Percentiles rank a stretch among this genome's conserved stretches.
These are phyloP conservation scores for Buxus sempervirens DNA, from an alignment of 164 flowering plant genomes.

Conservation along the genomic window DNA sequence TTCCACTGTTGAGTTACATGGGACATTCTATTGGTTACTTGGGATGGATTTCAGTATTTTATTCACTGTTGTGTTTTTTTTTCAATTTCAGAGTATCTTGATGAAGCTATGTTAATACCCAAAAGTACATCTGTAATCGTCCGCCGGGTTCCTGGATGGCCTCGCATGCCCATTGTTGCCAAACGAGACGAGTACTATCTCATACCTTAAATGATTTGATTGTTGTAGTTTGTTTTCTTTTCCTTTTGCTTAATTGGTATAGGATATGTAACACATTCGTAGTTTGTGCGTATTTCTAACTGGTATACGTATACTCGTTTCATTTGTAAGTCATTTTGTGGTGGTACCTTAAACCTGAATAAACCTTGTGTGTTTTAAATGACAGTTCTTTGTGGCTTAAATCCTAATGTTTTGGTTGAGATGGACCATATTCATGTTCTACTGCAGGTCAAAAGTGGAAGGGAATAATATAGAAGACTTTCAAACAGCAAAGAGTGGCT, in stretches of 20 bases:
- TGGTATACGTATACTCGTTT: too few relatives aligned
- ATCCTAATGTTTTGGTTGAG: constrained; percentile 8
- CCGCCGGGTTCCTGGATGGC: constrained; percentile 92
- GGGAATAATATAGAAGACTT: constrained; percentile 44
- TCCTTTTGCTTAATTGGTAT: too few relatives aligned
- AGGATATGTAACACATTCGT: too few relatives aligned
- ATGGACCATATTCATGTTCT: constrained; percentile 11
- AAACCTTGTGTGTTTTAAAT: neutral
- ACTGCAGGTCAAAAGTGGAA: constrained; percentile 56
- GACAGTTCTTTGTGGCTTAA: neutral
- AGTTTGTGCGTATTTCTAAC: too few relatives aligned
- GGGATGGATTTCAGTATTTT: constrained; percentile 29
- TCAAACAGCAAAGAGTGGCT: constrained; percentile 42
- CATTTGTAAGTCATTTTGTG: too few relatives aligned
- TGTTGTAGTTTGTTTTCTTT: neutral
- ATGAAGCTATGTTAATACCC: constrained; percentile 87
- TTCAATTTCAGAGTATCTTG: constrained; percentile 91
- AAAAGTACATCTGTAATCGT: constrained; percentile 92
- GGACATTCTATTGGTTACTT: constrained; percentile 7
- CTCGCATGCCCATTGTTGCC: constrained; percentile 85
- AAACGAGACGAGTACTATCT: constrained; percentile 70
- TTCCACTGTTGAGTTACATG: too few relatives aligned
- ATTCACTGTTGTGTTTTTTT: constrained; percentile 30
- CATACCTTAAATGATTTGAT: constrained; percentile 23
- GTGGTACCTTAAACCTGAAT: neutral